These are phyloP conservation scores for Dactylonectria macrodidyma DNA, from an alignment of 2,329 filamentous ascomycete genomes.

Conservation along the genomic window DNA sequence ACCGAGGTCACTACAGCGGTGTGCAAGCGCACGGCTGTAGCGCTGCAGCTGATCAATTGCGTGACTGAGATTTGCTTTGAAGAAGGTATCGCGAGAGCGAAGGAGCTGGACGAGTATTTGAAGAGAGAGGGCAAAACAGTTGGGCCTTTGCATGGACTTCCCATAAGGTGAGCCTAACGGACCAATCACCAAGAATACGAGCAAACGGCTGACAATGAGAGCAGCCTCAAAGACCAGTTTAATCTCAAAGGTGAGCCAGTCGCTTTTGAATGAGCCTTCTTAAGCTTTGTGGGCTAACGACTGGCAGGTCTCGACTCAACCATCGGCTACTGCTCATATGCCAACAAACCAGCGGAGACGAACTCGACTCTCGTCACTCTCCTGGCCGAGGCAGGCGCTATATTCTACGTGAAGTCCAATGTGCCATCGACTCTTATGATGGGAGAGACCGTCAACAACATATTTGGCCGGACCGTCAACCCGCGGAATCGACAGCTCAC, in stretches of 20 bases:
- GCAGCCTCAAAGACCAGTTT: constrained; percentile 5
- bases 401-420: constrained; percentile 56
- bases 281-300: neutral
- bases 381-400: constrained; percentile 8
- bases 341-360: constrained; percentile 3
- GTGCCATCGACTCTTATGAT: constrained; percentile 75
- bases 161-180: constrained; percentile 9
- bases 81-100: constrained; percentile 14
- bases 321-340: constrained; percentile 8
- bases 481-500: constrained; percentile 7
- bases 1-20: constrained; percentile 19
- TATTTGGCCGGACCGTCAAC: constrained; percentile 21
- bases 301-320: constrained; percentile 8
- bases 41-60: constrained; percentile 38
- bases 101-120: constrained; percentile 19
- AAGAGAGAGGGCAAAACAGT: constrained; percentile 19
- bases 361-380: constrained; percentile 3
- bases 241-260: constrained; percentile 15
- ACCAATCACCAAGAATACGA: constrained; percentile 3
- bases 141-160: constrained; percentile 23
- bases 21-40: constrained; percentile 26
- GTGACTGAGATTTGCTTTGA: constrained; percentile 28
- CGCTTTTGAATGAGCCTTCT: constrained; percentile 3
- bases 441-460: constrained; percentile 57
- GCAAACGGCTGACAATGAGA: constrained; percentile 4